Percentiles rank a stretch among this genome's conserved stretches.
Conservation (phyloP, 2,329 filamentous ascomycete genomes). For the Fusarium xylarioides region DNA sequence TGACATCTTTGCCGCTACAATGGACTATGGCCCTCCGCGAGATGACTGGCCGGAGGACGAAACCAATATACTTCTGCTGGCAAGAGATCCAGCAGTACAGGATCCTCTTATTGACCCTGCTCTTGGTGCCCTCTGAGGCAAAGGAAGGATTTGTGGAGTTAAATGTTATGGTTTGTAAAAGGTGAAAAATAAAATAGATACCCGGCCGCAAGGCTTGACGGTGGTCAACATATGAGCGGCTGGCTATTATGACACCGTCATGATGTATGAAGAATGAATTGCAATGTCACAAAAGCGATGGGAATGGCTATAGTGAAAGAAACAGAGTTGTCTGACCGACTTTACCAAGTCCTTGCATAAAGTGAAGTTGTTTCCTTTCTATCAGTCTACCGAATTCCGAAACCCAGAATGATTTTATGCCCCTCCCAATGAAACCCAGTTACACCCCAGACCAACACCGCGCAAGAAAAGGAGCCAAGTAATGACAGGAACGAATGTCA, state of each 20-base stretch:
- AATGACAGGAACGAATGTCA: background rate
- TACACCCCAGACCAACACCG: conserved; percentile 22
- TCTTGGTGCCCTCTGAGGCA: conserved; percentile 31
- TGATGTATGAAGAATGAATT: conserved; percentile 20
- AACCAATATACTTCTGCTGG: conserved; percentile 53
- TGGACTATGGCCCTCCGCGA: conserved; percentile 46
- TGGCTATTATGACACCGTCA: background rate
- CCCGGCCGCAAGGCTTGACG: conserved; percentile 32
- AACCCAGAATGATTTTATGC: conserved; percentile 8
- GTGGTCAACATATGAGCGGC: background rate
- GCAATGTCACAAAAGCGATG: conserved; percentile 10
- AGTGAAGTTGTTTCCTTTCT: conserved; percentile 27
- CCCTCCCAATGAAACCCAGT: background rate
- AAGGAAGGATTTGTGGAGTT: background rate
- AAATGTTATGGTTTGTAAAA: conserved; percentile 10
- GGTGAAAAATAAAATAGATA: conserved; percentile 37
- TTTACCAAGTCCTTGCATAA: background rate
- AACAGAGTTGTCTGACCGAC: background rate
- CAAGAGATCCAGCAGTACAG: conserved; percentile 40
- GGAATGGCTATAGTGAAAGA: background rate
- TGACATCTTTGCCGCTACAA: conserved; percentile 48
- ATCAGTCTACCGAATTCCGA: conserved; percentile 12
- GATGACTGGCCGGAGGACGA: conserved; percentile 57
- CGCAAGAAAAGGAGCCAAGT: conserved; percentile 12
- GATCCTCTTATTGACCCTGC: conserved; percentile 47